phyloP scores from a whole-genome alignment of 2,329 filamentous ascomycete species.

The Hymenoscyphus fraxineus region DNA sequence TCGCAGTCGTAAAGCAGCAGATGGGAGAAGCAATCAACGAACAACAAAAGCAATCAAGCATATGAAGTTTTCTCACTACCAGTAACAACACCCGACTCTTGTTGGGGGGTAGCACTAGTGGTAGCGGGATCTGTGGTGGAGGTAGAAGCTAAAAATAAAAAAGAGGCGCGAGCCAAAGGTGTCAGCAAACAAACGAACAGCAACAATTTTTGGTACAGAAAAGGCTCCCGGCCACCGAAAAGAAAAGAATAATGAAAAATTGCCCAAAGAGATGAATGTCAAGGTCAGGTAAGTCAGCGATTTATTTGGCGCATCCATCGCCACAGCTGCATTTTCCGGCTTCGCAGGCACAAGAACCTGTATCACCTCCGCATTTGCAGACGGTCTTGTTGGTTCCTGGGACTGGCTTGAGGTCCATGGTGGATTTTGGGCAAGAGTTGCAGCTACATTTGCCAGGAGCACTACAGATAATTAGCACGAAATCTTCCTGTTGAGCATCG shows the following conservation, averaged over 20 bases:
- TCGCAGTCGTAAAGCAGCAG: not conserved
- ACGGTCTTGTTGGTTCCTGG: conserved; percentile 37
- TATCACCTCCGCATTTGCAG: conserved; percentile 38
- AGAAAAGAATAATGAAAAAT: not conserved
- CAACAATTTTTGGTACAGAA: conserved; percentile 2
- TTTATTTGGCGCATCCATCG: conserved; percentile 23
- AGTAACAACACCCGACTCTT: conserved; percentile 22
- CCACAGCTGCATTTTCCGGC: conserved; percentile 35
- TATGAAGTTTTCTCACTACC: conserved; percentile 30
- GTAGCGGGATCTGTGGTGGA: conserved; percentile 21
- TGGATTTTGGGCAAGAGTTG: conserved; percentile 39
- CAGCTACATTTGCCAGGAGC: conserved; percentile 36
- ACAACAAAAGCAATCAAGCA: conserved; percentile 19
- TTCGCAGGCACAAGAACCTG: conserved; percentile 36
- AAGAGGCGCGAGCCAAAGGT: conserved; percentile 17
- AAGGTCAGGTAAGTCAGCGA: not conserved
- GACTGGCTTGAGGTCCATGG: conserved; percentile 36
- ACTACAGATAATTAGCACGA: conserved; percentile 34
- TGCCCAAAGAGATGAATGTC: not conserved
- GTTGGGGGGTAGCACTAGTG: conserved; percentile 18
- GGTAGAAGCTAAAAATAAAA: conserved; percentile 22
- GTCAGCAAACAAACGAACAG: conserved; percentile 20
- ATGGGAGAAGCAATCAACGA: not conserved
- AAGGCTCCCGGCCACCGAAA: not conserved
- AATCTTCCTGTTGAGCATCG: conserved; percentile 34